Base-by-base conservation (phyloP, 1,284 basidiomycete genomes). In the Nidula niveotomentosa region DNA sequence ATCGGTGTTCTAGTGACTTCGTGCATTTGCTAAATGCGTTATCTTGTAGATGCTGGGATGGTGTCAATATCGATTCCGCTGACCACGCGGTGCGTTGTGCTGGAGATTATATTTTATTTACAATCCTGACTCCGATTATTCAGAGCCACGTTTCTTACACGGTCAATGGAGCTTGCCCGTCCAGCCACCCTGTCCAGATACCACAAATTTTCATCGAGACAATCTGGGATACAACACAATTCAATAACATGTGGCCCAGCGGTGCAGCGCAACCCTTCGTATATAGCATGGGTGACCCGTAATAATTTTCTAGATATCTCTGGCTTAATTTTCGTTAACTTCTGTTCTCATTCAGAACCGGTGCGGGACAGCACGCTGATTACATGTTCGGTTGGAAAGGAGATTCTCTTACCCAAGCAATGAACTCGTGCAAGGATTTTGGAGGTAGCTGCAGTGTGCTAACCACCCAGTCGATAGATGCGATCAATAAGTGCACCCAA, bases 131-230 rank as follows among this genome's bases (percentile, higher is more conserved):
- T 51, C 39, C 30, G 30, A 9, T 17, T 36, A 10, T 17, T 45
- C 12, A 58, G 59, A 60, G 58, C 56, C 62, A 66, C 53, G 60
- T 64, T 36, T 53, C 55, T 18, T 64, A 63, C 48, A 54, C 64
- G 10, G 56, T 56, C 53, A 59, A 56, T 37, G 60, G 57, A 5
- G 60, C 58, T 23, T 66, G 65, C 52, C 60, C 62, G 15, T 59
- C 60, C 12, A 60, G 60, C 7, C 63, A 65, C 55, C 64, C 65
- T 33, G 59, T 67, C 9, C 55, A 52, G 8, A 51, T 67, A 39
- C 65, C 65, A 10, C 53, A 61, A 35, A 53, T 67, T 3, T 62
- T 61, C 52, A 56, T 64, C 43, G 65, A 67, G 56, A 63, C 59
- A 1, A 58, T 65, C 49, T 65, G 63, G 64, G 63, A 64, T 50